phyloP scores from a whole-genome alignment of 805 yeast species.

The Ogataea wickerhamii region DNA sequence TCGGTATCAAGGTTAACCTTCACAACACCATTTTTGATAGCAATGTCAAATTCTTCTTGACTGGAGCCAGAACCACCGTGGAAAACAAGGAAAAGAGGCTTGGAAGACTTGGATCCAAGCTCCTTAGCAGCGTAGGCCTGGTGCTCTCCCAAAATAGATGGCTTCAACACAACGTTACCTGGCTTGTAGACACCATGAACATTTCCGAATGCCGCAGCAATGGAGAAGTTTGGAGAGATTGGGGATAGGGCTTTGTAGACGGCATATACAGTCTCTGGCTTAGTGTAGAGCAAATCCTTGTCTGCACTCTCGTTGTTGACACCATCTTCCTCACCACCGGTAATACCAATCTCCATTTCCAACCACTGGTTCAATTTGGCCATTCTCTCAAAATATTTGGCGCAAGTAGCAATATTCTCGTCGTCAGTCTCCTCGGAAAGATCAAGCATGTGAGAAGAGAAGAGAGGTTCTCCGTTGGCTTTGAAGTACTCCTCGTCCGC shows the following conservation, averaged over 20 bases:
- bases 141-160: slow-evolving; percentile 93
- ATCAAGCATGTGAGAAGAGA: slow-evolving; percentile 99
- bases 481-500: slow-evolving; percentile 94
- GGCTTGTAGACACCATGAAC: slow-evolving; percentile 99
- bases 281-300: slow-evolving; percentile 86
- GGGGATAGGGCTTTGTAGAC: slow-evolving; percentile 88
- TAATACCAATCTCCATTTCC: slow-evolving; percentile 99
- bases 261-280: slow-evolving; percentile 88
- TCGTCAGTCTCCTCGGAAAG: slow-evolving; percentile 95
- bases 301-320: slow-evolving; percentile 95
- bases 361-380: slow-evolving; percentile 94
- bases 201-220: slow-evolving; percentile 99
- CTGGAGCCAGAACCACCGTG: slow-evolving; percentile 99
- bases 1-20: slow-evolving; percentile 99
- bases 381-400: slow-evolving; percentile 90
- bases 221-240: slow-evolving; percentile 96
- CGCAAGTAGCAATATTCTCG: slow-evolving; percentile 92
- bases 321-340: slow-evolving; percentile 99
- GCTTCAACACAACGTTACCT: slow-evolving; percentile 93
- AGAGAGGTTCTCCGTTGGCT: slow-evolving; percentile 87
- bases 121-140: slow-evolving; percentile 81
- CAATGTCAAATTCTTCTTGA: slow-evolving; percentile 86
- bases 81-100: slow-evolving; percentile 95
- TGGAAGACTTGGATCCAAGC: slow-evolving; percentile 44
- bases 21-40: slow-evolving; percentile 91